Evolutionary conservation across 148 eudicot genomes (phyloP), one percentile per base, ranked within the genome.

Genomic region (Nepenthes gracilis): DNA sequence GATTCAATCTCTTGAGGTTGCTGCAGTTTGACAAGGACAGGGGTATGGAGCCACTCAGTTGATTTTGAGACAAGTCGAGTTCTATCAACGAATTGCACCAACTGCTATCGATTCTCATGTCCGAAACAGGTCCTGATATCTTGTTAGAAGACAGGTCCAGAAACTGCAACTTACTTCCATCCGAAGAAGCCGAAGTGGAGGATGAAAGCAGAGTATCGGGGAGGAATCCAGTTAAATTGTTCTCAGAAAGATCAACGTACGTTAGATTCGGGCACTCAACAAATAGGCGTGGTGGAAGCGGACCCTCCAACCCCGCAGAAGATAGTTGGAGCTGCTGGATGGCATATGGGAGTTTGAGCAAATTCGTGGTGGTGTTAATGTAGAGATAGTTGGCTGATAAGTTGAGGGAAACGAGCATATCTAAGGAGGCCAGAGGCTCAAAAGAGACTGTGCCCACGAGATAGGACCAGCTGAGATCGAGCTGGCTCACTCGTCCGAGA

Each of bases 141-240:
- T 74, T 74, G 62, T 85, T 85, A 43, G 61, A 74, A 40, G 91
- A 85, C 11, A 85, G 70, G 60, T 93, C 98, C 15, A 93, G 80
- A 12, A 75, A 43, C 69, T 82, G 78, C 32, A 93, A 62, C 52
- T 75, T 84, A 59, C 6, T 40, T 4, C 45, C 8, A 40, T 4
- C 4, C 6, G 68, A 51, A n/a, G 45, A 40, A 8, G 45, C 4
- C 6, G 45, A 3, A 8, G 45, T 0, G 45, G 45, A 40, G 45
- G 45, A 40, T 4, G 45, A 40, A 0, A 88, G 58, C 33, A 86
- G 67, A 40, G 60, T 74, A 7, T 74, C 72, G 1, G 95, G 81
- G 10, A 85, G 36, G 7, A 59, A 55, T 36, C 87, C 87, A 2
- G 95, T 80, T 36, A 93, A 64, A 68, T 84, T 86, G 64, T 93